phyloP scores from a whole-genome alignment of 768 basidiomycete genomes.

The Suillus cothurnatus region DNA sequence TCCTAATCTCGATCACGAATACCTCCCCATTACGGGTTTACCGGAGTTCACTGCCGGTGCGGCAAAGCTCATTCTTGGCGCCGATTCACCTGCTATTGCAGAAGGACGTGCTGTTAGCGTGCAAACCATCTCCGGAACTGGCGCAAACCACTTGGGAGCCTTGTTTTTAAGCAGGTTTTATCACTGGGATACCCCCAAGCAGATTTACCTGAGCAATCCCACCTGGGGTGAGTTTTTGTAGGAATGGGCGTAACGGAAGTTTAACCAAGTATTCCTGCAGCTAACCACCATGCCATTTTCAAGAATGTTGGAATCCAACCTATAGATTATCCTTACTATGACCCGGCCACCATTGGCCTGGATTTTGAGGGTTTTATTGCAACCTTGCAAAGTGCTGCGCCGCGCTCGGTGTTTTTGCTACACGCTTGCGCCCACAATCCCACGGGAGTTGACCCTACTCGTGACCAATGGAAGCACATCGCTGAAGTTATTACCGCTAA shows the following conservation, averaged over 20 bases:
- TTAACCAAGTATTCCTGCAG: constrained; percentile 37
- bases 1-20: constrained; percentile 85
- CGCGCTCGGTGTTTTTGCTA: constrained; percentile 83
- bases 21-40: constrained; percentile 88
- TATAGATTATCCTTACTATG: constrained; percentile 91
- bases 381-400: constrained; percentile 62
- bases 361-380: constrained; percentile 72
- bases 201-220: constrained; percentile 85
- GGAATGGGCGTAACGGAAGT: constrained; percentile 1
- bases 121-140: constrained; percentile 95
- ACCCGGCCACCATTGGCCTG: constrained; percentile 85
- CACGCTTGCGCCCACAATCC: constrained; percentile 98
- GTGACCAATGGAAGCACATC: constrained; percentile 82
- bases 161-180: constrained; percentile 87
- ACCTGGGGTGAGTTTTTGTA: constrained; percentile 70
- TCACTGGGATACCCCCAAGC: constrained; percentile 62
- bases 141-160: constrained; percentile 92
- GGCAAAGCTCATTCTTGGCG: constrained; percentile 78
- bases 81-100: constrained; percentile 67
- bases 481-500: constrained; percentile 71
- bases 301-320: constrained; percentile 89
- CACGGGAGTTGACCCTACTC: constrained; percentile 92
- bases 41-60: constrained; percentile 82
- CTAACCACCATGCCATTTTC: constrained; percentile 89
- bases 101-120: constrained; percentile 76